Evolutionary conservation across 2,329 filamentous ascomycete genomes (phyloP), one percentile per base, ranked within the genome.

Genomic region (Pseudocercospora crystallina): DNA sequence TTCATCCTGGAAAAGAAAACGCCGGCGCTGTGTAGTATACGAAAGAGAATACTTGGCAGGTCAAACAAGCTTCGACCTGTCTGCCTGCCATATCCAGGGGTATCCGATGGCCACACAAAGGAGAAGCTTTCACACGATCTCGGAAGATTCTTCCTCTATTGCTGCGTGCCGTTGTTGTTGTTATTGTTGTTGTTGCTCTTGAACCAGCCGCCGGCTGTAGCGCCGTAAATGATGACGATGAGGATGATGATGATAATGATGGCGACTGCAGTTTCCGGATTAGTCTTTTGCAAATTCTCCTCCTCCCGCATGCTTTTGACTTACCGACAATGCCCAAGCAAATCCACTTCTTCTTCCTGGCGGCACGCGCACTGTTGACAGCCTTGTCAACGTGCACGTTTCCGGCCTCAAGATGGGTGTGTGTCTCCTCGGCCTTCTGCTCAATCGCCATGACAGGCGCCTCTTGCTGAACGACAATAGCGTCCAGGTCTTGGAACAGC

Each of bases 321-420:
- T 73, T 68, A 80, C 76, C 74, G 62, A 79, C 75, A 65, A 96
- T 89, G 64, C 86, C 84, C 61, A 96, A 74, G 78, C 90, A 96
- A 69, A 88, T 91, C 91, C 90, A 96, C 87, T 96, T 96, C 90
- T 95, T 95, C 76, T 84, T 89, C 61, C 89, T 81, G 43, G 87
- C 89, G 62, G 83, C 82, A 69, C 86, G 80, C 8, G 92, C 92
- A 61, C 89, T 95, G 54, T 80, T 79, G 56, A 96, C 87, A 10
- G 91, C 91, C n/a, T 81, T 81, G 34, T 80, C 84, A 53, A 97
- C 87, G 71, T 96, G 84, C 57, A 83, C 80, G 66, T 94, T 96
- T 58, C 86, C 92, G 69, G 94, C 87, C 65, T 86, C 83, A 41
- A 96, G 81, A 70, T 97, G 89, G 51, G 87, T 84, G 42, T 88